Conservation (phyloP, 352 stramenopile genomes). For the Pythium oligandrum region DNA sequence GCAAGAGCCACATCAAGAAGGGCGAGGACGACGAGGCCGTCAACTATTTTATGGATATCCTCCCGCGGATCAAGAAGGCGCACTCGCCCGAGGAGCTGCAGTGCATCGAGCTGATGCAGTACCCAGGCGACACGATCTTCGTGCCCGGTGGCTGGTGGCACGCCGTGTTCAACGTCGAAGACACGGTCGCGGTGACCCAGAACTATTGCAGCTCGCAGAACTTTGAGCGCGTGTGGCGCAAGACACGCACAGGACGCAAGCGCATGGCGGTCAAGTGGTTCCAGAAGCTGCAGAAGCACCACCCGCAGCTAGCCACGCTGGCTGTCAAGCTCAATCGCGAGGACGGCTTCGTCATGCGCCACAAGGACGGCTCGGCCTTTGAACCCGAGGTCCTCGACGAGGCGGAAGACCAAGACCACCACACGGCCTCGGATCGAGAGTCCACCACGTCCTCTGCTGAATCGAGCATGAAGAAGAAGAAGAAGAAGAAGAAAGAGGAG, state of each 20-base stretch:
- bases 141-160: constrained; percentile 93
- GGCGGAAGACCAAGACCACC: no score
- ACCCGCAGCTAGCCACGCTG: constrained; percentile 77
- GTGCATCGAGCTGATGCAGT: constrained; percentile 88
- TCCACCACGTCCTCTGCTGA: no score
- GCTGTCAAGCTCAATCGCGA: constrained; percentile 82
- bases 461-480: no score
- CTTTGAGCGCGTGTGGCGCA: constrained; percentile 78
- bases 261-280: constrained; percentile 96
- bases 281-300: constrained; percentile 61
- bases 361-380: constrained; percentile 20
- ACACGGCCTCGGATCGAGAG: no score
- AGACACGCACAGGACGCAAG: constrained; percentile 89
- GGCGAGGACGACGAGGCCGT: constrained; percentile 90
- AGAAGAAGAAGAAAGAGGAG: no score
- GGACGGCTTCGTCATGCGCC: constrained; percentile 88
- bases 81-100: constrained; percentile 44
- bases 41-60: constrained; percentile 92
- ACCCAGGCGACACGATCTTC: constrained; percentile 90
- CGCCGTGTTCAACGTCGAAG: constrained; percentile 90
- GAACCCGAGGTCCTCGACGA: neutral
- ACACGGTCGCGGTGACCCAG: constrained; percentile 91
- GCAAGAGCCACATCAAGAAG: constrained; percentile 83
- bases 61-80: constrained; percentile 84
- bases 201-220: constrained; percentile 92